Base-by-base conservation (phyloP, 768 basidiomycete genomes). In the Leccinum broughii region DNA sequence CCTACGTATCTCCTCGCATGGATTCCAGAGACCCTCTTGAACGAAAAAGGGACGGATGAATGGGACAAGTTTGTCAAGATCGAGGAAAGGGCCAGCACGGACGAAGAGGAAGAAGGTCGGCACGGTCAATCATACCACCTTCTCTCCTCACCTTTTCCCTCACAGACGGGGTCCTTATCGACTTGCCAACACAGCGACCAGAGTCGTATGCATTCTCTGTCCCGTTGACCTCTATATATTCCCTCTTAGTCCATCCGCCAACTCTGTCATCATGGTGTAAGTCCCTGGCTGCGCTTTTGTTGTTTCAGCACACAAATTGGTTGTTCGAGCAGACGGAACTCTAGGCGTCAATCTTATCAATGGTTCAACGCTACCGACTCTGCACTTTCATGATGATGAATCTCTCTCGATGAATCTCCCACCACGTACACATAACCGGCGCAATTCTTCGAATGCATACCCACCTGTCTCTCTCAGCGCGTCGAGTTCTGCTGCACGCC, bases 381-480 rank as follows among this genome's bases (percentile, higher is more conserved):
- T 99, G 3, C 86, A 95, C 74, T 98, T 98, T 74, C 97, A 98
- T 73, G 97, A 98, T 70, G 95, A 98, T 66, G 95, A 98, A 73
- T 95, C 94, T 0, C 84, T 84, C 34, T 95, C 94, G 4, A 85
- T 87, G 70, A 83, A 83, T 3, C 73, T 85, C 55, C 69, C 73
- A 11, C 69, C 70, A 64, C 85, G 59, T 67, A 13, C 56, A 34
- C 81, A 68, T 68, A 72, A 63, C 55, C 71, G 64, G 54, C 73
- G 64, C 34, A 73, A 68, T 59, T 77, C 76, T 55, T 74, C 80
- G 3, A 83, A 78, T 20, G 77, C 85, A 13, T 92, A 90, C 65
- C 88, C 90, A 54, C 83, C 88, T 1, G 81, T 82, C 15, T 81
- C 87, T 30, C 75, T 81, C 28, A 75, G 80, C 37, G 75, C 71